Evolutionary conservation across 1,284 basidiomycete genomes (phyloP).

Genomic region (Hypsizygus ulmarius): DNA sequence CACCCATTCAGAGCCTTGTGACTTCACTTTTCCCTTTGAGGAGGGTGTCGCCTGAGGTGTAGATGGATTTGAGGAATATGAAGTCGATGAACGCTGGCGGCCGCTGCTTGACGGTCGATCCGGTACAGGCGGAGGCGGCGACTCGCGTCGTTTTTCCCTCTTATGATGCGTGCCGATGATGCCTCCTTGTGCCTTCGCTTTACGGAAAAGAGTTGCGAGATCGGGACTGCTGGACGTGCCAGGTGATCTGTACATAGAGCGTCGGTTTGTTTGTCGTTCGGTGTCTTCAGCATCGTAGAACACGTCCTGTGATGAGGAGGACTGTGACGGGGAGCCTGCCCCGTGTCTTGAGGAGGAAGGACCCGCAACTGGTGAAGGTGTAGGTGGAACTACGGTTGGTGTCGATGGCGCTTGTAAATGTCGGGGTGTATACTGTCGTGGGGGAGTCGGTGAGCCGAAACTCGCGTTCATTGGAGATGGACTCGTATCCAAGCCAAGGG

Average conservation of each 20-base stretch:
- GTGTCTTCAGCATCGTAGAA: conserved; percentile 63
- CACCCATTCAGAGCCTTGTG: conserved; percentile 48
- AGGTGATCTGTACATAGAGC: conserved; percentile 82
- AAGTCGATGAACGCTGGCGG: conserved; percentile 32
- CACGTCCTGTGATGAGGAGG: conserved; percentile 51
- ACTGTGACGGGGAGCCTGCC: conserved; percentile 28
- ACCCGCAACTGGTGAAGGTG: conserved; percentile 41
- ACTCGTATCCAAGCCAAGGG: conserved; percentile 52
- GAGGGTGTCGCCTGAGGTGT: conserved; percentile 23
- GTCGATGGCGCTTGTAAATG: conserved; percentile 36
- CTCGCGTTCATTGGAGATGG: conserved; percentile 33
- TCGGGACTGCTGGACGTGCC: conserved; percentile 89
- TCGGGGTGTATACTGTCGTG: conserved; percentile 30
- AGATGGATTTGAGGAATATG: conserved; percentile 25
- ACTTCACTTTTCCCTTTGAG: conserved; percentile 26
- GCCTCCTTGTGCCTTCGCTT: conserved; percentile 67
- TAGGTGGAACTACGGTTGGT: conserved; percentile 57
- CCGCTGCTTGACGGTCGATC: conserved; percentile 28
- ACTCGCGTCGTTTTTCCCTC: conserved; percentile 44
- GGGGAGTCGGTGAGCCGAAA: conserved; percentile 34
- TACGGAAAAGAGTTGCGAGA: conserved; percentile 77
- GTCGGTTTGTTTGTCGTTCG: conserved; percentile 68
- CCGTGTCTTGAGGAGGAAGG: conserved; percentile 27
- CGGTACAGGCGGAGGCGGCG: conserved; percentile 44
- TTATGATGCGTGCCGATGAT: conserved; percentile 36